Conservation (phyloP, 768 basidiomycete species). For the Thelephora ganbajun region DNA sequence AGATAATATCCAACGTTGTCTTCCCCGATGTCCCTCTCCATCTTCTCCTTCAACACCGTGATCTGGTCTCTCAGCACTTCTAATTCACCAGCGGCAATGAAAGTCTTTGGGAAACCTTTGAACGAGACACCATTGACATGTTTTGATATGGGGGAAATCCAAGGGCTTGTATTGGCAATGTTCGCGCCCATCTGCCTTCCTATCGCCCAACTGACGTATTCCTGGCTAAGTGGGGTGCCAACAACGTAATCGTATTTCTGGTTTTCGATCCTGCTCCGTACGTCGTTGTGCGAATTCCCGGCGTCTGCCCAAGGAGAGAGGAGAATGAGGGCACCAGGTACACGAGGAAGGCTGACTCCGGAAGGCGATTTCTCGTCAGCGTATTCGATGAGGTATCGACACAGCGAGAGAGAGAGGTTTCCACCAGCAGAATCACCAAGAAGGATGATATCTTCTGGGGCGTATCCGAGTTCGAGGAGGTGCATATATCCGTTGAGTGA, state of each 20-base stretch:
- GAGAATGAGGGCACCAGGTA: conserved; percentile 26
- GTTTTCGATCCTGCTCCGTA: background rate
- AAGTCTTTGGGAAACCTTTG: conserved; percentile 44
- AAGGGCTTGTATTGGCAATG: conserved; percentile 32
- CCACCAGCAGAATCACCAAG: conserved; percentile 71
- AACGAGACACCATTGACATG: conserved; percentile 27
- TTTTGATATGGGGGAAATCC: conserved; percentile 45
- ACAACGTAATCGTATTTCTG: background rate
- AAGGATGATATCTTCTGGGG: conserved; percentile 46
- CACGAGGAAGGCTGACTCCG: conserved; percentile 21
- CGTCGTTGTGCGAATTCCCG: conserved; percentile 22
- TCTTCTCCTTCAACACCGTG: conserved; percentile 28
- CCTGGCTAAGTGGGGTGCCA: background rate
- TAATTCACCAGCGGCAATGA: conserved; percentile 41
- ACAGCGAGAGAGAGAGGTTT: conserved; percentile 52
- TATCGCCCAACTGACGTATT: conserved; percentile 18
- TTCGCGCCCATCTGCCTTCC: conserved; percentile 32
- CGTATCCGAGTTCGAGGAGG: conserved; percentile 46
- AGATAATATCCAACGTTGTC: conserved; percentile 33
- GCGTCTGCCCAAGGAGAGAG: conserved; percentile 47
- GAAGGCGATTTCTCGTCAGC: conserved; percentile 22
- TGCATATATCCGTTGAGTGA: conserved; percentile 62
- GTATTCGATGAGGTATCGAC: conserved; percentile 45
- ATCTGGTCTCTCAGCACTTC: conserved; percentile 46
- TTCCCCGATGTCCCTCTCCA: conserved; percentile 37